Conservation (phyloP, 2,329 filamentous ascomycete genomes). For the Talaromyces sp. region DNA sequence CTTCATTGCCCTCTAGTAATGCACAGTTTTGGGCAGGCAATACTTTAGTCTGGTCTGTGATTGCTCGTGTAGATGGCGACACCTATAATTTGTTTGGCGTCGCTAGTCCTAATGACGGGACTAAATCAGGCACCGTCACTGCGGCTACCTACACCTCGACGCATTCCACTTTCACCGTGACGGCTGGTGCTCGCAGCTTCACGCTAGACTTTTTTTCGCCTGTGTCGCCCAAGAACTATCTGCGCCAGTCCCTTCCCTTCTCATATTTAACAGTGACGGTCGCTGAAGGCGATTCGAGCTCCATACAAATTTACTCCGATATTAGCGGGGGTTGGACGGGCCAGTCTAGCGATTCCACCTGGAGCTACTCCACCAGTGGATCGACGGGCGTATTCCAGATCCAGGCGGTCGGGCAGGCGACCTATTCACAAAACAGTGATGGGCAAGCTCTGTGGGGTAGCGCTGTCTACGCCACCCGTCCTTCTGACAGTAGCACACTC, state of each 20-base stretch:
- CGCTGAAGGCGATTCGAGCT: constrained; percentile 20
- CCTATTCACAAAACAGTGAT: constrained; percentile 33
- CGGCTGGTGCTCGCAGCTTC: constrained; percentile 36
- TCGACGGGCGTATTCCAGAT: constrained; percentile 35
- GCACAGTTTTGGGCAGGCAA: constrained; percentile 46
- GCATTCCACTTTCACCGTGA: constrained; percentile 40
- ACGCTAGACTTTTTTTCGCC: constrained; percentile 47
- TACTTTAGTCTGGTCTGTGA: constrained; percentile 41
- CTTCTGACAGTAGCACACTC: constrained; percentile 23
- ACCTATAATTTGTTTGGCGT: constrained; percentile 46
- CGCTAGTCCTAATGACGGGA: constrained; percentile 24
- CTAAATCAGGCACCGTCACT: constrained; percentile 33
- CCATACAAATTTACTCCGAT: constrained; percentile 44
- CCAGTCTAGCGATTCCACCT: constrained; percentile 27
- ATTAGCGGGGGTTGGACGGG: constrained; percentile 46
- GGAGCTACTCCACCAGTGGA: constrained; percentile 26
- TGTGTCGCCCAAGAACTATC: constrained; percentile 41
- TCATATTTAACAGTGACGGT: constrained; percentile 45
- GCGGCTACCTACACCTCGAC: constrained; percentile 41
- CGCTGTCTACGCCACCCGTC: constrained; percentile 41
- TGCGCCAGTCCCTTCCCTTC: constrained; percentile 46
- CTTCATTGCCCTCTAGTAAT: constrained; percentile 34
- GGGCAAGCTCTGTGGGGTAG: constrained; percentile 44
- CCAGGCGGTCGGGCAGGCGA: constrained; percentile 26
- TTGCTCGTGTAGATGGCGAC: constrained; percentile 41